A percentile compares a stretch with the other conserved stretches of the same genome.
phyloP scores from a whole-genome alignment of 306 rosid genomes.

The Dryas octopetala region DNA sequence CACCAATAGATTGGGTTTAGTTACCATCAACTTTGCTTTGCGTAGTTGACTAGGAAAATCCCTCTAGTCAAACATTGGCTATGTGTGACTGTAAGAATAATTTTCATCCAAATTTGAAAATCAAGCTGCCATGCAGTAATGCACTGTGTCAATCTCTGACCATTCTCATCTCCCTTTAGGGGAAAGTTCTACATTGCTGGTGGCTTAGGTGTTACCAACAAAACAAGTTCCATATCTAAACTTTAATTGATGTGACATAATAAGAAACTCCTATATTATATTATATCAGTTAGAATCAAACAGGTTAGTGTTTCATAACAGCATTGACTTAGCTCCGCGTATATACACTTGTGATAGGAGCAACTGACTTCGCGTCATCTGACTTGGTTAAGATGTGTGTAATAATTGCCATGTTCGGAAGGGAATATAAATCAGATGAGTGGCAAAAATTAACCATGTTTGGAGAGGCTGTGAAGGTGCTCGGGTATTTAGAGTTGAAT shows the following conservation, averaged over 20 bases:
- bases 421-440: background rate
- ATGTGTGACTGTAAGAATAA: background rate
- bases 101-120: background rate
- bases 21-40: no score
- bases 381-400: background rate
- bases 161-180: no score
- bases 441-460: constrained; percentile 16
- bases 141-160: background rate
- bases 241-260: no score
- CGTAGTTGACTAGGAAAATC: no score
- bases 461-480: constrained; percentile 33
- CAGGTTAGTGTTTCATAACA: background rate
- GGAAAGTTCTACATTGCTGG: no score
- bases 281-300: no score
- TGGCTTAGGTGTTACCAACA: no score
- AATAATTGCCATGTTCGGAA: background rate
- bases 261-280: no score
- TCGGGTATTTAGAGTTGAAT: constrained; percentile 40
- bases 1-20: no score
- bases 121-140: background rate
- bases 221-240: no score
- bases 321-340: background rate
- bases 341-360: no score
- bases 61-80: background rate
- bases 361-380: background rate